phyloP scores from a whole-genome alignment of 768 basidiomycete genomes.

The Lactarius quietus region DNA sequence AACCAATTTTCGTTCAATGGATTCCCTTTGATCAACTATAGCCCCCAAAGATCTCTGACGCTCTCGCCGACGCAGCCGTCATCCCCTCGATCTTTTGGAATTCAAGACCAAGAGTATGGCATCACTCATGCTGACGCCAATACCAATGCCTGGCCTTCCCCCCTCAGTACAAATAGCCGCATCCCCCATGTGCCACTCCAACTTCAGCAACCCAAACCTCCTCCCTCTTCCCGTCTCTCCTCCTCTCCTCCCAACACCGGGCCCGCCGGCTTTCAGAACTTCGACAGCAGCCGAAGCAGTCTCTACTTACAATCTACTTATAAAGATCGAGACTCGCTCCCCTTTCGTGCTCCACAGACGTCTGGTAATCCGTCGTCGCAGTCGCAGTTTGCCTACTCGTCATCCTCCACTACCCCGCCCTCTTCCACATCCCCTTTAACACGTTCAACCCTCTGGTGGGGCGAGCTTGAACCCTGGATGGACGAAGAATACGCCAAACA shows the following conservation, averaged over 20 bases:
- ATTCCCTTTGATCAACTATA: constrained; percentile 25
- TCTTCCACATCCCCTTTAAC: constrained; percentile 33
- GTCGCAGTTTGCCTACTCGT: constrained; percentile 29
- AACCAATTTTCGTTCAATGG: constrained; percentile 10
- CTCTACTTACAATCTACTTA: constrained; percentile 29
- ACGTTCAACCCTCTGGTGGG: constrained; percentile 76
- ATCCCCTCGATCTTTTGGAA: constrained; percentile 35
- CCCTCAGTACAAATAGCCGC: constrained; percentile 35
- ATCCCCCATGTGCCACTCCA: constrained; percentile 20
- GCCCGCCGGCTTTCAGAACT: constrained; percentile 26
- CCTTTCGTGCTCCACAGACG: constrained; percentile 20
- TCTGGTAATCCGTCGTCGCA: constrained; percentile 27
- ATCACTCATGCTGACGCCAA: constrained; percentile 29
- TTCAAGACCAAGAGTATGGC: constrained; percentile 40
- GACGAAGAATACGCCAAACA: constrained; percentile 92
- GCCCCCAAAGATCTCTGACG: constrained; percentile 22
- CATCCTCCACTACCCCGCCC: constrained; percentile 29
- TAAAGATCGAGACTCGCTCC: constrained; percentile 34
- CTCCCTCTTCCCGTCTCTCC: constrained; percentile 35
- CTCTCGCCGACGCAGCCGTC: constrained; percentile 31
- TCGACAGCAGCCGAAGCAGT: constrained; percentile 21
- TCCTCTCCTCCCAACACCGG: constrained; percentile 29
- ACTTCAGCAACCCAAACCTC: constrained; percentile 43
- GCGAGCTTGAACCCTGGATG: constrained; percentile 94
- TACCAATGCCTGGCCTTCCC: constrained; percentile 31